A percentile compares a stretch with the other conserved stretches of the same genome.
phyloP scores from a whole-genome alignment of 805 yeast genomes.

The Ogataea henricii region DNA sequence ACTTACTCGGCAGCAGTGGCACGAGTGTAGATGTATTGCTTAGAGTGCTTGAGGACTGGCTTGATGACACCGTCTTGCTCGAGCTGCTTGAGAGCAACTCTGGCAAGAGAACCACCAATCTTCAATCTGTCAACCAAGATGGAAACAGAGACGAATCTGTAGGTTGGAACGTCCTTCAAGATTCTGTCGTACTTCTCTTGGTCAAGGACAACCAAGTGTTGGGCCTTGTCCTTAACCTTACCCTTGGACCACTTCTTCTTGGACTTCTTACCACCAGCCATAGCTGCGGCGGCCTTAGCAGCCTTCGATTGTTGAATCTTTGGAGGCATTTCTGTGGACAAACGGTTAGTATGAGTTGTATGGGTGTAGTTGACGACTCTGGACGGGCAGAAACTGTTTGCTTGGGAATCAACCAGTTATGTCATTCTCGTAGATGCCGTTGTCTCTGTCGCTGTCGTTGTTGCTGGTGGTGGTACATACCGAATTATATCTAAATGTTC shows the following conservation, averaged over 20 bases:
- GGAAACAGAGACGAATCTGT: constrained; percentile 97
- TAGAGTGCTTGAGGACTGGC: constrained; percentile 92
- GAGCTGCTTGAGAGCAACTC: constrained; percentile 95
- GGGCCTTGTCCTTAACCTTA: constrained; percentile 99
- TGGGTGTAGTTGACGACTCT: no score
- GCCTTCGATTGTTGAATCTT: constrained; percentile 99
- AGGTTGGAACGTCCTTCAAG: constrained; percentile 98
- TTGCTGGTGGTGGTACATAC: constrained; percentile 2
- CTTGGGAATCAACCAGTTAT: not conserved
- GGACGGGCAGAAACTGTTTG: no score
- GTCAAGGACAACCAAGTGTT: constrained; percentile 95
- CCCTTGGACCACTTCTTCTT: constrained; percentile 99
- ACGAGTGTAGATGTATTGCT: constrained; percentile 93
- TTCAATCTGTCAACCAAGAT: constrained; percentile 98
- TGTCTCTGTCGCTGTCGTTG: not conserved
- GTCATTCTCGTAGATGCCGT: not conserved
- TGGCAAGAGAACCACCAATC: constrained; percentile 98
- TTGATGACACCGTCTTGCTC: constrained; percentile 93
- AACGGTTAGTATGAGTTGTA: constrained; percentile 10
- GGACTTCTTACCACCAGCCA: constrained; percentile 99
- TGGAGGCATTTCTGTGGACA: constrained; percentile 84
- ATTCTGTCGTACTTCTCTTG: constrained; percentile 99
- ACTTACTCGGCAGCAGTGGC: constrained; percentile 67
- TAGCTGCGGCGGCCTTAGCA: constrained; percentile 99
- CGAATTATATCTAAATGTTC: constrained; percentile 10